Conservation (phyloP, 139 green algal genomes). For the Asterochloris sp. region DNA sequence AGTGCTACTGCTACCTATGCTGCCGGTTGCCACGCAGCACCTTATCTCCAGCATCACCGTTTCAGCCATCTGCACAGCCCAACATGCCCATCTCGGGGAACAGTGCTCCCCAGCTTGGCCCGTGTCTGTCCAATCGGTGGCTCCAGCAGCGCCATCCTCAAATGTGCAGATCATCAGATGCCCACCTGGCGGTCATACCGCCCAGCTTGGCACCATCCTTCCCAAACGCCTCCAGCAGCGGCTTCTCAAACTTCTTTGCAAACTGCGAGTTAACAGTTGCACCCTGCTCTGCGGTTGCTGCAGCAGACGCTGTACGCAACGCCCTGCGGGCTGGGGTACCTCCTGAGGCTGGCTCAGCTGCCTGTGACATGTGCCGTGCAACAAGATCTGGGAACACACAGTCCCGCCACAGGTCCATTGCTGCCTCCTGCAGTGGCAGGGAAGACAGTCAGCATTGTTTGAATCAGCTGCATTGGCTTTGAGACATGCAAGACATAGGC, state of each 20-base stretch:
- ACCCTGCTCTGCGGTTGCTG: background rate
- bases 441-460: background rate
- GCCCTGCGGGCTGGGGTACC: background rate
- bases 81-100: too few species aligned
- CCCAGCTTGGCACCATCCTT: conserved; percentile 3
- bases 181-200: conserved; percentile 5
- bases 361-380: conserved; percentile 1
- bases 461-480: too few species aligned
- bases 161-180: too few species aligned
- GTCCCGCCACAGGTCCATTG: conserved; percentile 26
- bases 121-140: too few species aligned
- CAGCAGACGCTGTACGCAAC: background rate
- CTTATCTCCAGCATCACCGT: too few species aligned
- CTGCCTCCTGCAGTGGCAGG: conserved; percentile 11
- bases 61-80: too few species aligned
- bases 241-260: conserved; percentile 1
- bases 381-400: conserved; percentile 42
- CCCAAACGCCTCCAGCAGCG: conserved; percentile 15
- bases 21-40: too few species aligned
- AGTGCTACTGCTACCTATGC: too few species aligned
- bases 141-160: background rate
- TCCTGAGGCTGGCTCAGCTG: background rate
- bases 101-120: too few species aligned
- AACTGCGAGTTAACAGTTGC: conserved; percentile 7
- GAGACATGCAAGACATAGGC: too few species aligned